phyloP scores from a whole-genome alignment of 1,139 yeast species.

The Pneumocystis oryctolagi region DNA sequence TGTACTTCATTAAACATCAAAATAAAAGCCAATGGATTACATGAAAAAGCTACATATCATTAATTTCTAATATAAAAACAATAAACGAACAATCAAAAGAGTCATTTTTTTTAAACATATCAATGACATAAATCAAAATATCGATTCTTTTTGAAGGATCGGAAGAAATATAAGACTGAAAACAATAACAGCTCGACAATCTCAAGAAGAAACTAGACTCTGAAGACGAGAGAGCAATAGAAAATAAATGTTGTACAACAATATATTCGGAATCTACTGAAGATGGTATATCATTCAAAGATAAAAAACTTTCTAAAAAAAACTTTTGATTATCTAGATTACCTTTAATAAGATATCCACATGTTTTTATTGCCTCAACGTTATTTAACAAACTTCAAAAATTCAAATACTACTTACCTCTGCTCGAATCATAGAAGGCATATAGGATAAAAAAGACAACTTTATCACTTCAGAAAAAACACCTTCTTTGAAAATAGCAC shows the following conservation, averaged over 20 bases:
- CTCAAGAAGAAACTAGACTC: conserved; percentile 7
- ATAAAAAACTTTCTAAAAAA: conserved; percentile 3
- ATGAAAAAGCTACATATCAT: conserved; percentile 38
- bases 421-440: conserved; percentile 50
- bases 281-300: conserved; percentile 1
- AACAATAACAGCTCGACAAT: conserved; percentile 7
- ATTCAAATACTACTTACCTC: conserved; percentile 22
- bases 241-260: conserved; percentile 4
- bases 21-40: conserved; percentile 28
- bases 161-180: conserved; percentile 36
- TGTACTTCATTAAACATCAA: conserved; percentile 35
- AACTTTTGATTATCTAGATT: conserved; percentile 1
- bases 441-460: conserved; percentile 46
- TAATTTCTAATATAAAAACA: neutral
- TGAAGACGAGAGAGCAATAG: conserved; percentile 4
- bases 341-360: neutral
- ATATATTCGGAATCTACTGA: neutral
- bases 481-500: conserved; percentile 44
- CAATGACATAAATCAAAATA: conserved; percentile 53
- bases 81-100: neutral
- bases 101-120: conserved; percentile 24
- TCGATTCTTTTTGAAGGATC: conserved; percentile 45
- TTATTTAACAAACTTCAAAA: neutral
- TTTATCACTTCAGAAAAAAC: conserved; percentile 51
- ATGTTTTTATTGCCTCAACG: neutral